These are phyloP conservation scores for Coemansia erecta DNA, from an alignment of 192 early-diverging fungal genomes.

Conservation along the genomic window DNA sequence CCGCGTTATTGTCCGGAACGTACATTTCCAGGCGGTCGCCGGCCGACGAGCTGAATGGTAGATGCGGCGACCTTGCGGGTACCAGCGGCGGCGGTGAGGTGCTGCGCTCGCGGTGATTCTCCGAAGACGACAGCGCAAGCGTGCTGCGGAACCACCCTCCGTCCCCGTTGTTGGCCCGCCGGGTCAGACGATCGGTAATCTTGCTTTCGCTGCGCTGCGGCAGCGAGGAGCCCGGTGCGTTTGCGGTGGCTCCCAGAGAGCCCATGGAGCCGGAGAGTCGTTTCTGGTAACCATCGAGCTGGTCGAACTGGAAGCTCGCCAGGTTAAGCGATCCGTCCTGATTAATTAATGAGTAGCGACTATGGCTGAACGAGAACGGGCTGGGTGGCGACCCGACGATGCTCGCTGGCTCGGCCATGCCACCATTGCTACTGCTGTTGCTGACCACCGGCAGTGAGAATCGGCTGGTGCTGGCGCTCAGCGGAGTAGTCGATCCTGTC, in stretches of 20 bases:
- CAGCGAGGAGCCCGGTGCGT: neutral
- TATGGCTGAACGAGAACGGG: constrained; percentile 50
- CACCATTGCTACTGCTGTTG: neutral
- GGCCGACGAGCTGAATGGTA: constrained; percentile 1
- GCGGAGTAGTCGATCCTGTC: neutral
- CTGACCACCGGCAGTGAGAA: constrained; percentile 11
- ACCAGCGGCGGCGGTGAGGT: neutral
- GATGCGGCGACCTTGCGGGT: constrained; percentile 1
- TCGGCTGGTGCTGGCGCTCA: constrained; percentile 20
- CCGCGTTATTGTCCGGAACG: neutral
- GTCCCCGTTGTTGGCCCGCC: neutral
- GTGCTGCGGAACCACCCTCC: constrained; percentile 35
- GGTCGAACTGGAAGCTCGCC: constrained; percentile 41
- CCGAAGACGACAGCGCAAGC: constrained; percentile 4
- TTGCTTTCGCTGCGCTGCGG: constrained; percentile 27
- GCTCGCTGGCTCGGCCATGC: neutral
- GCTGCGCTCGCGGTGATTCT: constrained; percentile 5
- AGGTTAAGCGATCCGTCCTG: constrained; percentile 51
- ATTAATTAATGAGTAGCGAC: constrained; percentile 52
- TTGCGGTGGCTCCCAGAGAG: neutral
- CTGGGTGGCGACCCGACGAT: constrained; percentile 23
- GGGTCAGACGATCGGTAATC: constrained; percentile 17
- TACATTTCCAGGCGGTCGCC: constrained; percentile 1
- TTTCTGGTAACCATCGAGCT: constrained; percentile 50
- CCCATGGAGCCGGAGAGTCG: constrained; percentile 21